Evolutionary conservation across 768 basidiomycete species (phyloP).

Genomic region (Boletus reticulatus): DNA sequence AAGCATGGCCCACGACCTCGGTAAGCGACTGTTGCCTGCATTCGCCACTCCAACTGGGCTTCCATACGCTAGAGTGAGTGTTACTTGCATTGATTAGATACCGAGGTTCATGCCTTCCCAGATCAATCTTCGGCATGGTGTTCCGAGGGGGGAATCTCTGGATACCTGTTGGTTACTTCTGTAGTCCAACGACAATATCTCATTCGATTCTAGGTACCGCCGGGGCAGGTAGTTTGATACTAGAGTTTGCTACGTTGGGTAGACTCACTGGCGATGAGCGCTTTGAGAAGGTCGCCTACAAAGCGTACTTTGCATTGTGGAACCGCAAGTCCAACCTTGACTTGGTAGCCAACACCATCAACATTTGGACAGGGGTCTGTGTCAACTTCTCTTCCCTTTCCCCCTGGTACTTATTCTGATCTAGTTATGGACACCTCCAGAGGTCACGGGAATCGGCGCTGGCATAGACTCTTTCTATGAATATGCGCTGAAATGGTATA

Average conservation of each 20-base stretch:
- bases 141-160: conserved; percentile 68
- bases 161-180: conserved; percentile 72
- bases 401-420: conserved; percentile 6
- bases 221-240: conserved; percentile 87
- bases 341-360: conserved; percentile 88
- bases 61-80: conserved; percentile 79
- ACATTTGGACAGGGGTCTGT: conserved; percentile 76
- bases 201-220: conserved; percentile 63
- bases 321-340: conserved; percentile 83
- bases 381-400: neutral
- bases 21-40: conserved; percentile 81
- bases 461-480: conserved; percentile 97
- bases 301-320: conserved; percentile 94
- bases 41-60: conserved; percentile 90
- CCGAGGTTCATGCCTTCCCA: conserved; percentile 26
- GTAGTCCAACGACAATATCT: neutral
- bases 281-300: conserved; percentile 87
- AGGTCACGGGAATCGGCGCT: conserved; percentile 82
- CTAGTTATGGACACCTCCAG: conserved; percentile 71
- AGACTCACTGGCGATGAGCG: conserved; percentile 86
- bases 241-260: conserved; percentile 93
- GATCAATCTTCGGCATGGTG: conserved; percentile 83
- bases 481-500: conserved; percentile 91
- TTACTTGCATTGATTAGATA: neutral
- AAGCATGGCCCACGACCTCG: conserved; percentile 81